Conservation (phyloP, 495 filamentous ascomycete species). For the Hamigera avellanea region DNA sequence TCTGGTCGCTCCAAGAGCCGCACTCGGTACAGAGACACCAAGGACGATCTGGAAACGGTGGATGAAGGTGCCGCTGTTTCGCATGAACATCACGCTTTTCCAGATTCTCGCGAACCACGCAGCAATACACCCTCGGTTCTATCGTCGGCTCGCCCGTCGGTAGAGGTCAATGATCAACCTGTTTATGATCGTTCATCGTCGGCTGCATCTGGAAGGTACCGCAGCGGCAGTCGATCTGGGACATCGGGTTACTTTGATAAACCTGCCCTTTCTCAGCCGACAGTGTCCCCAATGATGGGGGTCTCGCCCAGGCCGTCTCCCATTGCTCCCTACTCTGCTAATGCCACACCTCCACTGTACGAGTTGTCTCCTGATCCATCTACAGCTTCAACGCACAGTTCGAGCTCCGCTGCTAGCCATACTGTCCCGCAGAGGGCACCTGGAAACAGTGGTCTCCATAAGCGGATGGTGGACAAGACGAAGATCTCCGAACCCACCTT, state of each 20-base stretch:
- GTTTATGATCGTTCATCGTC: conserved; percentile 29
- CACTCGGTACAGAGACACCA: conserved; percentile 31
- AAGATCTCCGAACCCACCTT: conserved; percentile 80
- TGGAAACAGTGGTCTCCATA: conserved; percentile 29
- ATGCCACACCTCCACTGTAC: conserved; percentile 43
- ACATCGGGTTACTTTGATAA: conserved; percentile 32
- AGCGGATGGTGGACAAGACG: conserved; percentile 58
- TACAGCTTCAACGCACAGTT: conserved; percentile 8
- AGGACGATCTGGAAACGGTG: conserved; percentile 33
- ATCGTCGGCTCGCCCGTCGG: conserved; percentile 28
- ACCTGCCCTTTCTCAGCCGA: conserved; percentile 21
- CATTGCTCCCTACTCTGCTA: conserved; percentile 40
- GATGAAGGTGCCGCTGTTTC: conserved; percentile 21
- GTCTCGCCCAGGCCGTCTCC: conserved; percentile 42
- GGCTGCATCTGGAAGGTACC: conserved; percentile 28
- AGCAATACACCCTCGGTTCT: conserved; percentile 13
- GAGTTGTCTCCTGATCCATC: conserved; percentile 21
- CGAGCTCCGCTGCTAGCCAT: conserved; percentile 8
- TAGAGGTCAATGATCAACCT: conserved; percentile 21
- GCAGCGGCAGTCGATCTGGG: conserved; percentile 37
- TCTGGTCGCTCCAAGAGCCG: conserved; percentile 45
- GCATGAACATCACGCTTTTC: conserved; percentile 14
- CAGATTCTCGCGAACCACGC: conserved; percentile 17
- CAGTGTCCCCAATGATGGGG: conserved; percentile 29
- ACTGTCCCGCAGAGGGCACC: conserved; percentile 17